Evolutionary conservation across 106 monocot genomes (phyloP).

Genomic region (Gastrodia elata): DNA sequence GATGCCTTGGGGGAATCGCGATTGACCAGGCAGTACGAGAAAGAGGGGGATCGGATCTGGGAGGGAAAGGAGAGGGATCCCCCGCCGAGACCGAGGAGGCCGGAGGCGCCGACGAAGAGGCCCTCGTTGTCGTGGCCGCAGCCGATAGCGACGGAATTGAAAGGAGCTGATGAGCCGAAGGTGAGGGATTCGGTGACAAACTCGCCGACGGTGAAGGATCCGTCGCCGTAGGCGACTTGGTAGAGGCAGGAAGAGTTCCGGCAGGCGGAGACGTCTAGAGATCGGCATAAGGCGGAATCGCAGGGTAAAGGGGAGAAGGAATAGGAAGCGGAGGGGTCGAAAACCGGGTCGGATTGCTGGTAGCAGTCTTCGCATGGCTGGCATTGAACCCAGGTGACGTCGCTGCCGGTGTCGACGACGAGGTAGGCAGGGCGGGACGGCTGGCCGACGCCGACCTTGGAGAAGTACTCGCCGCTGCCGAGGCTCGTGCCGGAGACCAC

Average conservation of each 20-base stretch:
- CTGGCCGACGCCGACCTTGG: slow-evolving; percentile 35
- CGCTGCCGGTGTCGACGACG: slow-evolving; percentile 71
- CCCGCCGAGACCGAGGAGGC: slow-evolving; percentile 65
- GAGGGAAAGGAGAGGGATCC: slow-evolving; percentile 55
- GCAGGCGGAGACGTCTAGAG: slow-evolving; percentile 56
- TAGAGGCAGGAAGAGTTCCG: slow-evolving; percentile 58
- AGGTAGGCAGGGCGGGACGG: slow-evolving; percentile 41
- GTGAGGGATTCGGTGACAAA: slow-evolving; percentile 46
- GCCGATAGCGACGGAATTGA: slow-evolving; percentile 34
- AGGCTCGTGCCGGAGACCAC: slow-evolving; percentile 53
- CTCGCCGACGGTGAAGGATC: slow-evolving; percentile 67
- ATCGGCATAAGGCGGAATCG: slow-evolving; percentile 24
- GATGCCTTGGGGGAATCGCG: slow-evolving; percentile 41
- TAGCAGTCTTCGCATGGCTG: slow-evolving; percentile 66
- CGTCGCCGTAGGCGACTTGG: slow-evolving; percentile 74
- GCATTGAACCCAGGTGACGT: slow-evolving; percentile 65
- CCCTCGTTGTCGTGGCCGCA: slow-evolving; percentile 80
- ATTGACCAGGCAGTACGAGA: slow-evolving; percentile 71
- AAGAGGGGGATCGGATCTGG: slow-evolving; percentile 34
- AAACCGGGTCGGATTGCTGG: slow-evolving; percentile 56
- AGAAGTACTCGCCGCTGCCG: slow-evolving; percentile 84
- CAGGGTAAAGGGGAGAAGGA: slow-evolving; percentile 31
- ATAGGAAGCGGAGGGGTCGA: slow-evolving; percentile 32
- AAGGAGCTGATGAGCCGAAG: slow-evolving; percentile 25
- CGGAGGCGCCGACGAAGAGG: slow-evolving; percentile 56